These are phyloP conservation scores for Leishmania braziliensis DNA, from an alignment of 208 protist species.

Conservation along the genomic window DNA sequence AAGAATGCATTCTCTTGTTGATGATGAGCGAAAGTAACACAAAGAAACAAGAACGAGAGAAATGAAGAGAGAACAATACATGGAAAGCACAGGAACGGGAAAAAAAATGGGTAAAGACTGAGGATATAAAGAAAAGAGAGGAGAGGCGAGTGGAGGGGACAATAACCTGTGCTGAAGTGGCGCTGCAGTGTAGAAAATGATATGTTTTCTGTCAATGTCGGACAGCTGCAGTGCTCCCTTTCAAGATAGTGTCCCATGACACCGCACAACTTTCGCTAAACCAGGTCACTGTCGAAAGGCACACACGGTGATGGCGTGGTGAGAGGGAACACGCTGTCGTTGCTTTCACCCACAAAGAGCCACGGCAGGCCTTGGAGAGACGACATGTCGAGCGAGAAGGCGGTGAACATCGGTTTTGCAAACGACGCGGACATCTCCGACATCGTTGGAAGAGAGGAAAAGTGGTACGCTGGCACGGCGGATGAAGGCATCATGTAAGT, in stretches of 20 bases:
- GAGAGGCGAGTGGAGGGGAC: background rate
- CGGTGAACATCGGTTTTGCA: conserved; percentile 9
- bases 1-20: background rate
- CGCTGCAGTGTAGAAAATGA: background rate
- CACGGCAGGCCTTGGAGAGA: conserved; percentile 24
- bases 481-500: conserved; percentile 12
- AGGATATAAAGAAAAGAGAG: conserved; percentile 9
- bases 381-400: conserved; percentile 25
- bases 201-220: background rate
- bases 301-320: conserved; percentile 30
- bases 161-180: background rate
- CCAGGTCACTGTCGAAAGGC: conserved; percentile 8
- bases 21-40: background rate
- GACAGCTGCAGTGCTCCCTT: background rate
- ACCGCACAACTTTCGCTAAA: background rate
- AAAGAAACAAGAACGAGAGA: background rate
- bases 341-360: conserved; percentile 40
- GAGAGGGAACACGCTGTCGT: conserved; percentile 41
- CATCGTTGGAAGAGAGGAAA: conserved; percentile 3
- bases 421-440: background rate
- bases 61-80: background rate
- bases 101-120: background rate
- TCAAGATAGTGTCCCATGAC: background rate
- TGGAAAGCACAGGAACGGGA: background rate
- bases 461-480: conserved; percentile 15